A percentile compares a stretch with the other conserved stretches of the same genome.
Conservation (phyloP, 805 yeast species). For the Peterozyma xylosa region DNA sequence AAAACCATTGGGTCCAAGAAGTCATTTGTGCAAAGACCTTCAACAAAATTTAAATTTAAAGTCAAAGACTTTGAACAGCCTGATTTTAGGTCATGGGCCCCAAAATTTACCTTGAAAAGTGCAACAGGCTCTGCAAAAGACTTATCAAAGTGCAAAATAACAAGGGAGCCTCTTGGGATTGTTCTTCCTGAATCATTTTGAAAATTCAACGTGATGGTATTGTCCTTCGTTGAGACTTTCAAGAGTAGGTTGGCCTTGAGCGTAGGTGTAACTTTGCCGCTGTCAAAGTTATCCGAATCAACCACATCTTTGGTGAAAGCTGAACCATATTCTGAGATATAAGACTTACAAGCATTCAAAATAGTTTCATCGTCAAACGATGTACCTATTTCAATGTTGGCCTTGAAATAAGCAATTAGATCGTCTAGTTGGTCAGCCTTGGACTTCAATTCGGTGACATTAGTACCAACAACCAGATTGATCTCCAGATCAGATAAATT, state of each 20-base stretch:
- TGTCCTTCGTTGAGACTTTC: background rate
- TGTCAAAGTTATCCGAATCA: background rate
- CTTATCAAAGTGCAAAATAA: too few species aligned
- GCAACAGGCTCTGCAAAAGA: too few species aligned
- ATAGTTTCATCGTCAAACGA: constrained; percentile 1
- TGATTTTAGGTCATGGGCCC: too few species aligned
- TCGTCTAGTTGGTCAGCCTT: constrained; percentile 3
- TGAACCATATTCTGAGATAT: constrained; percentile 3
- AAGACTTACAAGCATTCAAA: constrained; percentile 1
- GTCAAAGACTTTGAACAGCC: too few species aligned
- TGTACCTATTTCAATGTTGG: background rate
- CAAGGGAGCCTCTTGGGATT: background rate
- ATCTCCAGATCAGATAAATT: background rate
- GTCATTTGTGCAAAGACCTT: too few species aligned
- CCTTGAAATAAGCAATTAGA: constrained; percentile 2
- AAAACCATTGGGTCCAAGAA: too few species aligned
- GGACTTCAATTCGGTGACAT: constrained; percentile 1
- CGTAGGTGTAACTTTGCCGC: background rate
- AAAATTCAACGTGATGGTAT: background rate
- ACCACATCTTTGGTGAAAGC: background rate
- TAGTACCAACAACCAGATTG: background rate
- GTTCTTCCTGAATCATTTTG: background rate
- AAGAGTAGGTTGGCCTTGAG: background rate
- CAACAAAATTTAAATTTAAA: too few species aligned
- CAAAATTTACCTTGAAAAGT: too few species aligned